Percentiles rank a stretch among this genome's conserved stretches.
These are phyloP conservation scores for Lupinus albus DNA, from an alignment of 306 rosid species.

Conservation along the genomic window DNA sequence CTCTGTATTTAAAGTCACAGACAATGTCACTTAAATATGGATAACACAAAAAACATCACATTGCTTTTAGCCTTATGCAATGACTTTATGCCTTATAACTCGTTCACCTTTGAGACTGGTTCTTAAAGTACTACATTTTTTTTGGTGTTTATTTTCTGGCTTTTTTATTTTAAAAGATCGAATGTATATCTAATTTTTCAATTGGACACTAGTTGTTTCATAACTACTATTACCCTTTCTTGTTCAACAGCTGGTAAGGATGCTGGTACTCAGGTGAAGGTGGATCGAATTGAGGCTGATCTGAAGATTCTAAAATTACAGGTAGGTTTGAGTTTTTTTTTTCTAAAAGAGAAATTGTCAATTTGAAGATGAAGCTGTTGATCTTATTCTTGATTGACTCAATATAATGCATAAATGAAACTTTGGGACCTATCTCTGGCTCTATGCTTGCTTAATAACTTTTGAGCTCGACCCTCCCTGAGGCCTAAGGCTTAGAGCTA, in stretches of 20 bases:
- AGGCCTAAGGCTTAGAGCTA: slow-evolving; percentile 4
- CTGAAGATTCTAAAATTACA: slow-evolving; percentile 84
- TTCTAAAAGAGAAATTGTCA: neutral
- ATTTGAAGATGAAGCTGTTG: slow-evolving; percentile 31
- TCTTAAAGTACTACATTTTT: too few species aligned
- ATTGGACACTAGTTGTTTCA: neutral
- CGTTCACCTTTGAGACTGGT: neutral
- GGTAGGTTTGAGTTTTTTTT: slow-evolving; percentile 48
- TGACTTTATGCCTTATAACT: slow-evolving; percentile 17
- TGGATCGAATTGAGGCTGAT: slow-evolving; percentile 90
- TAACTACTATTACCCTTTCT: slow-evolving; percentile 23
- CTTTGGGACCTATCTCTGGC: neutral
- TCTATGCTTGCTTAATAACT: slow-evolving; percentile 2
- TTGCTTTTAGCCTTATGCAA: slow-evolving; percentile 20
- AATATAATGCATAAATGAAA: slow-evolving; percentile 20
- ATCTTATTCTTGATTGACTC: slow-evolving; percentile 7
- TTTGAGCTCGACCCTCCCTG: neutral
- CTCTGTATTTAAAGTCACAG: slow-evolving; percentile 12
- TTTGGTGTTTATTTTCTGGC: slow-evolving; percentile 23
- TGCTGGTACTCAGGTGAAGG: slow-evolving; percentile 62
- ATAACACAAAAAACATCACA: slow-evolving; percentile 10
- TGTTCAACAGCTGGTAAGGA: slow-evolving; percentile 57
- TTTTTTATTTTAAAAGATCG: neutral
- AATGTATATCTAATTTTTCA: slow-evolving; percentile 14
- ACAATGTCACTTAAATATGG: slow-evolving; percentile 12